Base-by-base conservation (phyloP, 495 filamentous ascomycete species). In the Alectoria sarmentosa region DNA sequence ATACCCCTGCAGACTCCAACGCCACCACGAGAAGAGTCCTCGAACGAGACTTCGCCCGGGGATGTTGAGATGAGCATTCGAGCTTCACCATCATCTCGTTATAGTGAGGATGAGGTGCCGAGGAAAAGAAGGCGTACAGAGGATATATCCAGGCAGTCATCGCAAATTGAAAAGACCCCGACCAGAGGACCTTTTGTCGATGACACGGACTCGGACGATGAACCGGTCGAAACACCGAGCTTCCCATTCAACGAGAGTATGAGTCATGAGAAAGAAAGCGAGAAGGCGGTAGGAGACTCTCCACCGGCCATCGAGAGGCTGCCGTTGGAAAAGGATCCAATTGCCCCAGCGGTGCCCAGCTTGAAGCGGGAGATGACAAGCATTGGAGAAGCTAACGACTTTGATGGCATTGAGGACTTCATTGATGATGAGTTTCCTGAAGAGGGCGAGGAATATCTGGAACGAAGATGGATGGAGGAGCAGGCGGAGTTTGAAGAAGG, bases 381-480 rank as follows among this genome's bases (percentile, higher is more conserved):
- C 75, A 73, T 83, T 73, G 74, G 76, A 62, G 81, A 80, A 67
- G 77, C 80, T 69, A 78, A 84, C 61, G 82, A 85, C 60, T 83
- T 90, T 76, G 86, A 87, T 66, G 87, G 88, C 70, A 76, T 88
- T 66, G 87, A 87, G 68, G 79, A 71, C 36, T 73, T 74, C 60
- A 75, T 75, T 44, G 77, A 81, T 56, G 81, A 83, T 28, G 76
- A 76, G 42, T 78, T 77, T 52, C 70, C 73, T 23, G 74, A 76
- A 42, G 78, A 81, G 60, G 87, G 86, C 14, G 87, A 89, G 66
- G 86, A 89, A 72, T 83, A 77, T 64, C 67, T 82, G 15, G 85
- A 86, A 71, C 77, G 83, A 66, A 71, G 77, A 48, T 85, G 79
- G 71, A 84, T 86, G 83, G 79, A 83, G 70, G 85, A 87, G 69